Evolutionary conservation across 148 eudicot genomes (phyloP).

Genomic region (Chenopodium album): DNA sequence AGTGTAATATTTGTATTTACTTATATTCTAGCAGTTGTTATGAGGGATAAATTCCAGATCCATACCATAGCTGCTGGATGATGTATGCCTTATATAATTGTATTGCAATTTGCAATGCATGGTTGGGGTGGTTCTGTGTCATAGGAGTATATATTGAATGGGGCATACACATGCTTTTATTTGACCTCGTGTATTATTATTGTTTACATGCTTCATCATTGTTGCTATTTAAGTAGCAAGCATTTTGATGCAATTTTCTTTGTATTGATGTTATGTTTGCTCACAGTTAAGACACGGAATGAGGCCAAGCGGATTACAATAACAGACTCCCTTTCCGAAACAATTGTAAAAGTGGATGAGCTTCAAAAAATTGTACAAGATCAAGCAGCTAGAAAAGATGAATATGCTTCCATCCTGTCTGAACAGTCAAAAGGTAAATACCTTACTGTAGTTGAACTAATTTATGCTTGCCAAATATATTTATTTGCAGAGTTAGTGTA

Average conservation of each 20-base stretch:
- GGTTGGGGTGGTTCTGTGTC: background rate
- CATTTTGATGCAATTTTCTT: background rate
- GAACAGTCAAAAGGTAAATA: constrained; percentile 65
- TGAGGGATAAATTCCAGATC: background rate
- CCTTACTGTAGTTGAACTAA: background rate
- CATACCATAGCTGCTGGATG: background rate
- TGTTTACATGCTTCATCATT: background rate
- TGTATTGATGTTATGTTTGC: constrained; percentile 18
- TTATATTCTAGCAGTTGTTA: background rate
- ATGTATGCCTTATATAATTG: background rate
- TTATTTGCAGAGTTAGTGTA: background rate
- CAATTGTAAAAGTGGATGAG: constrained; percentile 64
- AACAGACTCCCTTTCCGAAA: constrained; percentile 53
- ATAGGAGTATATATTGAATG: background rate
- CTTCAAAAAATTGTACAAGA: constrained; percentile 63
- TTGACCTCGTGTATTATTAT: background rate
- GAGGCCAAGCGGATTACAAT: constrained; percentile 71
- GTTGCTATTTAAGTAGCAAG: background rate
- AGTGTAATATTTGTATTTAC: background rate
- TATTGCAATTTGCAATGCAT: background rate
- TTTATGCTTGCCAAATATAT: background rate
- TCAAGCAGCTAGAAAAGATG: constrained; percentile 59
- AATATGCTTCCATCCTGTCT: constrained; percentile 60
- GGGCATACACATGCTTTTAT: background rate
- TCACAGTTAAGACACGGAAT: constrained; percentile 77